These are phyloP conservation scores for Ascosphaera acerosa DNA, from an alignment of 2,329 filamentous ascomycete genomes.

Conservation along the genomic window DNA sequence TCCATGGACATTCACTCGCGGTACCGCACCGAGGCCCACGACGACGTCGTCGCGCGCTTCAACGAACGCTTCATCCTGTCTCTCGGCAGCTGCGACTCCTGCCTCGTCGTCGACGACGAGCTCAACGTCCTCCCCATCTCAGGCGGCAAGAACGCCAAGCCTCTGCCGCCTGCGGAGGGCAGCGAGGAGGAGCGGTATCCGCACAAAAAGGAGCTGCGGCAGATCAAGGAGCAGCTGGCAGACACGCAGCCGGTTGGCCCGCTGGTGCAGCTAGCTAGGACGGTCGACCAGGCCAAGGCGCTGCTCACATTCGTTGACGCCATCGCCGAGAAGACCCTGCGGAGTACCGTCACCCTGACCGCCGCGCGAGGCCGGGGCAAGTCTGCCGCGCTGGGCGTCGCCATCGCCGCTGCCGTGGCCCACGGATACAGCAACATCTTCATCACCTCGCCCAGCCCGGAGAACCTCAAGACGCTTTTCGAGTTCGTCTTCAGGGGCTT, in stretches of 20 bases:
- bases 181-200: slow-evolving; percentile 48
- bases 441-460: slow-evolving; percentile 89
- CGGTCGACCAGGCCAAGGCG: slow-evolving; percentile 87
- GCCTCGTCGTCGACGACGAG: slow-evolving; percentile 91
- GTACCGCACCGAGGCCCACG: slow-evolving; percentile 88
- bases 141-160: slow-evolving; percentile 70
- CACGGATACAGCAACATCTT: slow-evolving; percentile 99
- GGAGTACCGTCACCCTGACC: slow-evolving; percentile 80
- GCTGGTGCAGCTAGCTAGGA: slow-evolving; percentile 61
- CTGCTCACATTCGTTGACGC: slow-evolving; percentile 92
- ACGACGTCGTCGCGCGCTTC: slow-evolving; percentile 84
- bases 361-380: slow-evolving; percentile 89
- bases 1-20: slow-evolving; percentile 96
- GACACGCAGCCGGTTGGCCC: slow-evolving; percentile 72
- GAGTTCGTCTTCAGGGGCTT: slow-evolving; percentile 98
- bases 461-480: slow-evolving; percentile 95
- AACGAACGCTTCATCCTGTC: slow-evolving; percentile 95
- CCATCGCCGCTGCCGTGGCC: slow-evolving; percentile 77
- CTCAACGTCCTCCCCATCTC: slow-evolving; percentile 93
- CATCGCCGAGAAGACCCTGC: slow-evolving; percentile 83
- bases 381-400: slow-evolving; percentile 82
- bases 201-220: slow-evolving; percentile 48
- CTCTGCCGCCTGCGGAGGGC: slow-evolving; percentile 48
- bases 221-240: slow-evolving; percentile 64
- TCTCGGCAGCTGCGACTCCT: slow-evolving; percentile 80